phyloP scores from a whole-genome alignment of 345 rosid species.

The Eucalyptus camaldulensis region DNA sequence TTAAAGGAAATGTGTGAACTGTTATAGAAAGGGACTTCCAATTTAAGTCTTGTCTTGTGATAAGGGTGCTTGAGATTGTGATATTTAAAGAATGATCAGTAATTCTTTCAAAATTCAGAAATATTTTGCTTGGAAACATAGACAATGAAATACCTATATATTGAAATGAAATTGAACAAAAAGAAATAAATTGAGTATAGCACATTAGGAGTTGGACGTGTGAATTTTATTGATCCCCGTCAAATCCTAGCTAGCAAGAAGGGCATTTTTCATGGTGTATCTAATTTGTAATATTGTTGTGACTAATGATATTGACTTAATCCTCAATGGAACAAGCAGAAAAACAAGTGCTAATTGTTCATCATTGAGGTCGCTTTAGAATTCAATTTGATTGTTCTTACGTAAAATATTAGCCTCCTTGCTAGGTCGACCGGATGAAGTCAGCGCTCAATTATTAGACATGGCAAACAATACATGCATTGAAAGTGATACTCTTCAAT shows the following conservation, averaged over 20 bases:
- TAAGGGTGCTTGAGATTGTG: neutral
- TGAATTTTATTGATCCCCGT: neutral
- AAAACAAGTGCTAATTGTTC: no score
- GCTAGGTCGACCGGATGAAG: neutral
- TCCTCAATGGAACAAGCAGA: no score
- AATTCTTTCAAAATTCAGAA: neutral
- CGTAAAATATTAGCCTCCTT: neutral
- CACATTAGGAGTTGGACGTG: neutral
- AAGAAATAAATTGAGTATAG: neutral
- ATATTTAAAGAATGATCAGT: neutral
- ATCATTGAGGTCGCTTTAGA: neutral
- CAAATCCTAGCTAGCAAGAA: neutral
- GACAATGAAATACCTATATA: neutral
- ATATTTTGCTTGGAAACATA: neutral
- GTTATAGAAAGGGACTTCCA: neutral
- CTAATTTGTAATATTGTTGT: no score
- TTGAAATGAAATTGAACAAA: no score
- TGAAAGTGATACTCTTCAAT: neutral
- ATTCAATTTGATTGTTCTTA: no score
- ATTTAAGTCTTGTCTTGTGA: neutral
- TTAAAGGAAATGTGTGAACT: neutral
- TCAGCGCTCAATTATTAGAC: neutral
- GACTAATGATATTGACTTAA: neutral
- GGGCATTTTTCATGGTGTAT: no score
- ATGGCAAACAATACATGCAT: rapidly evolving